Evolutionary conservation across 2,329 filamentous ascomycete species (phyloP).

Genomic region (Talaromyces sp.): DNA sequence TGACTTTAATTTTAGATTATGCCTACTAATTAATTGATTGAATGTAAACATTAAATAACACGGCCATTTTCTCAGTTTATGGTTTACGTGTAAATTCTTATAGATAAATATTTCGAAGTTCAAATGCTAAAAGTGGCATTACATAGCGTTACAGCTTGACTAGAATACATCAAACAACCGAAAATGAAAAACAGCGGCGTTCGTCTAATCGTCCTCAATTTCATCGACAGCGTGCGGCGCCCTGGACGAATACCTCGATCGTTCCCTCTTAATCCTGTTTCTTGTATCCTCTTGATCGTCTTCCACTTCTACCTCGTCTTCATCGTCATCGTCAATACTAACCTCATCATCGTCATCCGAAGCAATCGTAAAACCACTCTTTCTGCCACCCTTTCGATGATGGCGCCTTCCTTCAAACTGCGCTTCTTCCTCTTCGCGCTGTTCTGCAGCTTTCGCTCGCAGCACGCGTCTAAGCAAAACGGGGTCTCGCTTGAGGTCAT

Average conservation of each 20-base stretch:
- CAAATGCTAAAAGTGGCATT: neutral
- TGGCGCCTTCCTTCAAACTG: conserved; percentile 1
- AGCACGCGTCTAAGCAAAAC: conserved; percentile 36
- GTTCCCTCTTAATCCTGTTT: conserved; percentile 9
- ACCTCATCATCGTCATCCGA: conserved; percentile 10
- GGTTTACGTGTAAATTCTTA: neutral
- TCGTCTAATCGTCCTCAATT: conserved; percentile 2
- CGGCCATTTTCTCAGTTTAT: neutral
- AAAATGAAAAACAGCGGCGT: neutral
- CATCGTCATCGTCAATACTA: neutral
- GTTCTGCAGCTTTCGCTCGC: conserved; percentile 25
- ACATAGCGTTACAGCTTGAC: neutral
- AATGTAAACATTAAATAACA: neutral
- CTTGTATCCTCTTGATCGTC: neutral
- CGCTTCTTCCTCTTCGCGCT: conserved; percentile 22
- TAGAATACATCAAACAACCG: neutral
- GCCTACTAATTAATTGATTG: too few species aligned
- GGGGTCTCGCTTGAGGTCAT: conserved; percentile 37
- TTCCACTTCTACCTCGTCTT: neutral
- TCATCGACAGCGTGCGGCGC: conserved; percentile 1
- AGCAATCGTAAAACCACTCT: conserved; percentile 5
- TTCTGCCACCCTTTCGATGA: neutral
- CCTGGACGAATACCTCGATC: conserved; percentile 2
- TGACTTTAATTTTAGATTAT: neutral
- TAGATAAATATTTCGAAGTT: neutral